phyloP scores from a whole-genome alignment of 2,329 filamentous ascomycete genomes.

The Penicillium sp. region DNA sequence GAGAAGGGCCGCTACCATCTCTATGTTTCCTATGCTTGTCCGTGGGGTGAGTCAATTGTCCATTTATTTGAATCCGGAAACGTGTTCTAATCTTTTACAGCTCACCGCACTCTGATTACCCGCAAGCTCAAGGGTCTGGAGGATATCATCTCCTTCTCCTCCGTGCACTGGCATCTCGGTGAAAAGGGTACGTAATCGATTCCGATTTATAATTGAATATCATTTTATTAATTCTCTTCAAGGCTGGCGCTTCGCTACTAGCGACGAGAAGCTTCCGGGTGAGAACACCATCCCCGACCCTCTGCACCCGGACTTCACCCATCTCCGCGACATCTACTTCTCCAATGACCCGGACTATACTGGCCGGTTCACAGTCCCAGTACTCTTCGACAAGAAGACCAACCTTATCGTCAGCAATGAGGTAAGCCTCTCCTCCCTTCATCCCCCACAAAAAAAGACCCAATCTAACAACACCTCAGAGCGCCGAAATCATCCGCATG shows the following conservation, averaged over 20 bases:
- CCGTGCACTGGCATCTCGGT: slow-evolving; percentile 89
- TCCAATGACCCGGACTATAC: slow-evolving; percentile 67
- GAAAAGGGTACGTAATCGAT: slow-evolving; percentile 54
- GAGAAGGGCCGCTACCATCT: slow-evolving; percentile 92
- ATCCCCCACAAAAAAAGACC: neutral
- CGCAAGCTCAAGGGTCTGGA: slow-evolving; percentile 90
- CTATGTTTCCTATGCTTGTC: slow-evolving; percentile 91
- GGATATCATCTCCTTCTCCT: slow-evolving; percentile 72
- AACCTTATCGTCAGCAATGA: slow-evolving; percentile 86
- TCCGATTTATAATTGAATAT: neutral
- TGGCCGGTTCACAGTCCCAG: slow-evolving; percentile 83
- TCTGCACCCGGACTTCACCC: slow-evolving; percentile 66
- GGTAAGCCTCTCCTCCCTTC: slow-evolving; percentile 40
- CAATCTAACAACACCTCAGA: slow-evolving; percentile 28
- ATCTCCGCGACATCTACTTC: slow-evolving; percentile 80
- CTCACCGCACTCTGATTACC: slow-evolving; percentile 81
- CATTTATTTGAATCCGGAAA: neutral
- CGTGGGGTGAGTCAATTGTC: slow-evolving; percentile 61
- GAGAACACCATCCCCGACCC: slow-evolving; percentile 54
- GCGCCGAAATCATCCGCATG: slow-evolving; percentile 90
- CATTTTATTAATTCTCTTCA: slow-evolving; percentile 25
- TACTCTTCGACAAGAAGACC: slow-evolving; percentile 69
- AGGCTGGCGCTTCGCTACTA: slow-evolving; percentile 78
- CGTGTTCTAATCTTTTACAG: slow-evolving; percentile 43
- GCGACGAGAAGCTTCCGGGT: slow-evolving; percentile 59